Percentiles rank a stretch among this genome's conserved stretches.
Conservation (phyloP, 768 basidiomycete species). For the Russula dissimulans region DNA sequence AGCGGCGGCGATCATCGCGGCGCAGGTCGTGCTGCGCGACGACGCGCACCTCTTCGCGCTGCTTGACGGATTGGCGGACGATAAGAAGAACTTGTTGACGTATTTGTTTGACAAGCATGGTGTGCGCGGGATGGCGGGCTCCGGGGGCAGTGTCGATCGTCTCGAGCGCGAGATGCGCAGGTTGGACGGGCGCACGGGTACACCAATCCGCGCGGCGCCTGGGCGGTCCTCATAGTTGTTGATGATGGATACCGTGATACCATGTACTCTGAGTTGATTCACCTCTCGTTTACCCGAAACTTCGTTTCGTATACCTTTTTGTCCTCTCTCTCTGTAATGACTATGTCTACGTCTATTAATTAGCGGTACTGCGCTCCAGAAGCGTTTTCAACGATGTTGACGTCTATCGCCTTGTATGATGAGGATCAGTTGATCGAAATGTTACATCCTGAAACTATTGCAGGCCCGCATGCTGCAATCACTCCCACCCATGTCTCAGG, state of each 20-base stretch:
- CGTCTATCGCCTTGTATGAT: neutral
- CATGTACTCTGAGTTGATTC: neutral
- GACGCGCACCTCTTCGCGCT: conserved; percentile 77
- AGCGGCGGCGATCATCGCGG: conserved; percentile 73
- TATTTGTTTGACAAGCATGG: conserved; percentile 87
- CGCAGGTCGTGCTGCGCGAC: conserved; percentile 73
- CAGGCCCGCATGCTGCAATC: neutral
- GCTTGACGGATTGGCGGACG: conserved; percentile 74
- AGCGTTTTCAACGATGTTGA: neutral
- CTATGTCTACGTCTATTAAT: conserved; percentile 1
- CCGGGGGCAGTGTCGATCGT: conserved; percentile 41
- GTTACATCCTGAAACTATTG: neutral
- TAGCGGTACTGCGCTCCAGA: neutral
- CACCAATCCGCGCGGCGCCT: conserved; percentile 36
- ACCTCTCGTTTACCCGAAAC: neutral
- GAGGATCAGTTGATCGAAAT: neutral
- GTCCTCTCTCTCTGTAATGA: neutral
- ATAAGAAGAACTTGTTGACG: conserved; percentile 83
- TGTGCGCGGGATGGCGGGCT: conserved; percentile 36
- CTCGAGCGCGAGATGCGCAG: conserved; percentile 75
- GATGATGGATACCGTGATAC: neutral
- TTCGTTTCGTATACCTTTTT: neutral
- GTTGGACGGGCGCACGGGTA: conserved; percentile 70
- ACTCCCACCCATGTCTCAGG: neutral
- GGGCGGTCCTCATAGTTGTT: neutral